Evolutionary conservation across 441 rosid genomes (phyloP).

Genomic region (Adansonia madagascariensis): DNA sequence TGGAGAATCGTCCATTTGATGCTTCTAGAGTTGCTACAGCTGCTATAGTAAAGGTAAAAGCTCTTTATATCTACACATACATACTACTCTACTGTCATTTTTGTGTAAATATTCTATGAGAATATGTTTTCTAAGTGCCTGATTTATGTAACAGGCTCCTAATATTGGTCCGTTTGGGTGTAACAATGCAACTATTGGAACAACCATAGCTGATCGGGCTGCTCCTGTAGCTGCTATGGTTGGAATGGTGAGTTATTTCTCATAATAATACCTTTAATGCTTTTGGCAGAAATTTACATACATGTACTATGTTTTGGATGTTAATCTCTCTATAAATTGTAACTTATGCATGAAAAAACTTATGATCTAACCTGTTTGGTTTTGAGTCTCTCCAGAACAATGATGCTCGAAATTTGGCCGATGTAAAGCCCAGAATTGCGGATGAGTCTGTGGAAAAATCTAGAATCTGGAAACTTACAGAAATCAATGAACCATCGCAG

Average conservation of each 20-base stretch:
- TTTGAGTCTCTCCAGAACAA: conserved; percentile 50
- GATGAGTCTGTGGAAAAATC: conserved; percentile 71
- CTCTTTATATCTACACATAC: conserved; percentile 11
- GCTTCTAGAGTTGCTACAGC: conserved; percentile 62
- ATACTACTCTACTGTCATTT: not conserved
- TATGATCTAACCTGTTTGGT: conserved; percentile 23
- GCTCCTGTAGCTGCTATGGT: conserved; percentile 58
- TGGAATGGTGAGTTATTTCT: conserved; percentile 53
- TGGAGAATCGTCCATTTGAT: conserved; percentile 69
- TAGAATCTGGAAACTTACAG: conserved; percentile 77
- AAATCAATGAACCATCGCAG: conserved; percentile 76
- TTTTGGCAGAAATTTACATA: not conserved
- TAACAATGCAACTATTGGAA: conserved; percentile 52
- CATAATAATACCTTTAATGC: conserved; percentile 11
- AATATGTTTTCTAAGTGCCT: conserved; percentile 23
- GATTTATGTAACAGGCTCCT: conserved; percentile 51
- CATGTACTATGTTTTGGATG: conserved; percentile 1
- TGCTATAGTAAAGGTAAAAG: conserved; percentile 62
- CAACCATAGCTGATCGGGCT: conserved; percentile 58
- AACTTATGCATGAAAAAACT: conserved; percentile 1
- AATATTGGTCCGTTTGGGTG: conserved; percentile 52
- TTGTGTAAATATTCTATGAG: not conserved
- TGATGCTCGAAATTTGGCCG: conserved; percentile 58
- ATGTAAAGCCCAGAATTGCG: conserved; percentile 69
- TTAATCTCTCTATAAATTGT: not conserved